A percentile compares a stretch with the other conserved stretches of the same genome.
phyloP scores from a whole-genome alignment of 257 asterid species.

The Linaria vulgaris region DNA sequence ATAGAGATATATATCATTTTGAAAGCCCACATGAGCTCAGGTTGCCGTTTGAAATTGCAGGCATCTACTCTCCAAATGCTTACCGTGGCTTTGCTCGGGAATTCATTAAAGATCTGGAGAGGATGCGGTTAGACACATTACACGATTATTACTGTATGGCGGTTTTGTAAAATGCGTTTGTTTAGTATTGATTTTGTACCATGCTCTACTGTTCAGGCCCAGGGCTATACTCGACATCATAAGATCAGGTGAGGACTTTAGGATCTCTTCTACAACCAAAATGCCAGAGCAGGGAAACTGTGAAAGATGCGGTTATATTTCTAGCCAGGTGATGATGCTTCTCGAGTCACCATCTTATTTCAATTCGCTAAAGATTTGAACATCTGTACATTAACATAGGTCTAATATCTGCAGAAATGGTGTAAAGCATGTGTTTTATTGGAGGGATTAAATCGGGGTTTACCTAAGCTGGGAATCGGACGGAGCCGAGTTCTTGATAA shows the following conservation, averaged over 20 bases:
- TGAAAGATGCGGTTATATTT: constrained; percentile 92
- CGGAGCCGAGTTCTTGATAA: constrained; percentile 53
- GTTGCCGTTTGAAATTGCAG: constrained; percentile 36
- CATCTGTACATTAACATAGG: background rate
- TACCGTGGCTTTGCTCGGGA: constrained; percentile 99
- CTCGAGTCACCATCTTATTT: background rate
- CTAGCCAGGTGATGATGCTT: constrained; percentile 76
- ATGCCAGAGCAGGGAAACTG: constrained; percentile 99
- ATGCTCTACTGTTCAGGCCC: constrained; percentile 51
- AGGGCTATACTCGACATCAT: constrained; percentile 92
- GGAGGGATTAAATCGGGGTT: constrained; percentile 89
- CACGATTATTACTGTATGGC: background rate
- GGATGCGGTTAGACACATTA: constrained; percentile 59
- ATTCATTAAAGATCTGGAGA: constrained; percentile 92
- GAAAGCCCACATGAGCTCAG: too few species aligned
- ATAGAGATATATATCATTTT: too few species aligned
- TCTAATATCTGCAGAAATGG: constrained; percentile 70
- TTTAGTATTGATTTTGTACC: background rate
- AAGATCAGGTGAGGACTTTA: constrained; percentile 90
- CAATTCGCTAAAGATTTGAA: background rate
- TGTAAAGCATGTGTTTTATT: constrained; percentile 93
- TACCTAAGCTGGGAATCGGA: constrained; percentile 87
- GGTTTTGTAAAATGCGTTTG: background rate
- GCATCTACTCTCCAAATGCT: constrained; percentile 96
- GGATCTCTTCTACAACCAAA: constrained; percentile 83